Evolutionary conservation across 768 basidiomycete genomes (phyloP), one percentile per base, ranked within the genome.

Genomic region (Phallus indusiatus): DNA sequence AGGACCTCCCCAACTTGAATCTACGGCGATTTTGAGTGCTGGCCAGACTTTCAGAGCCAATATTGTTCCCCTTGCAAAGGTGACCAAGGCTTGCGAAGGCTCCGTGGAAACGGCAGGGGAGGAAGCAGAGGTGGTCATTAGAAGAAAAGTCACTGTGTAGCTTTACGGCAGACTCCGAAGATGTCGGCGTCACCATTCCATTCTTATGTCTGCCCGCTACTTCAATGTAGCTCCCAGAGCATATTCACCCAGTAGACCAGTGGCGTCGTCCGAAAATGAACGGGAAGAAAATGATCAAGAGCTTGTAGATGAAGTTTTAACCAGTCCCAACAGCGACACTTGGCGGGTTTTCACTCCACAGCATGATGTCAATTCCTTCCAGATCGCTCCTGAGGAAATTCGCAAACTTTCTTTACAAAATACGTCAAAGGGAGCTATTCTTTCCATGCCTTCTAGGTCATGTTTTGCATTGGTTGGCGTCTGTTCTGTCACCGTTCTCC

Each of bases 31-130:
- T 47, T 86, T 85, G 24, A 97, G 80, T 2, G 85, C 90, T 49
- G 89, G 81, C 94, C 94, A 98, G 57, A 85, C 74, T 12, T 79
- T 78, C 53, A 98, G 79, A 55, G 93, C 81, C 22, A 93, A 85
- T 60, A 95, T 79, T 4, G 88, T 82, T 1, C 92, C 91, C 20
- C 92, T 84, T 12, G 94, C 94, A 65, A 96, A 94, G 59, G 90
- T 79, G 47, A 90, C 67, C 11, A 82, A 76, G 5, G 76, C 66
- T 0, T 77, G 70, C 18, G 81, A 70, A 4, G 80, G 21, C 48
- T 2, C 50, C 33, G 9, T 28, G 34, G 37, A 57, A 50, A 16
- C 9, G 4, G 16, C 11, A 16, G 12, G 5, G 5, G 22, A 59
- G 52, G 47, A 52, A 14, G 49, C 10, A 16, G 56, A 57, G 22